These are phyloP conservation scores for Lichtheimia hyalospora DNA, from an alignment of 371 early-diverging fungal genomes.

Conservation along the genomic window DNA sequence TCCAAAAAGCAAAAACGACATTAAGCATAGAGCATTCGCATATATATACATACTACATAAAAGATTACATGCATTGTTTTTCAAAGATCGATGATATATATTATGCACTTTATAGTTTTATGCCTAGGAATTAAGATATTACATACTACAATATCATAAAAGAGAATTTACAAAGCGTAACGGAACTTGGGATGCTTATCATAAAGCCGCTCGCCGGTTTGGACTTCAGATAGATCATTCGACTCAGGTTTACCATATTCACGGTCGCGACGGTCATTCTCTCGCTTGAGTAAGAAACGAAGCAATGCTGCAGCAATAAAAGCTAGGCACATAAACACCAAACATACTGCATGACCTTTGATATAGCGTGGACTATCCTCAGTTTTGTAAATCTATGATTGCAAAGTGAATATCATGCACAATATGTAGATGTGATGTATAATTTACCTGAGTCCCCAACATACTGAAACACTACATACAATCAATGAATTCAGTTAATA, in stretches of 20 bases:
- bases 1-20: constrained; percentile 18
- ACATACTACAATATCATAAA: too few relatives aligned
- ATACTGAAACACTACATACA: constrained; percentile 46
- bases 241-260: constrained; percentile 27
- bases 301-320: constrained; percentile 31
- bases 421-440: neutral
- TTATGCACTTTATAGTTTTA: too few relatives aligned
- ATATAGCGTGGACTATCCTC: constrained; percentile 51
- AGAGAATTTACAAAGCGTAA: constrained; percentile 31
- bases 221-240: constrained; percentile 14
- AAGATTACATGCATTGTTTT: too few relatives aligned
- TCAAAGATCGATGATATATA: too few relatives aligned
- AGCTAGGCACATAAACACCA: constrained; percentile 34
- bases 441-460: constrained; percentile 52
- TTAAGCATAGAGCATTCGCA: constrained; percentile 4
- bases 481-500: too few relatives aligned
- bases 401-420: neutral
- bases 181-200: constrained; percentile 47
- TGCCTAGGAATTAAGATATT: too few relatives aligned
- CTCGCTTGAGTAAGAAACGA: constrained; percentile 39
- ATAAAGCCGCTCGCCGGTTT: constrained; percentile 34
- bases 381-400: constrained; percentile 38
- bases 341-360: constrained; percentile 52
- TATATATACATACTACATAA: too few relatives aligned
- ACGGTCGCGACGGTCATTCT: constrained; percentile 45